A percentile compares a stretch with the other conserved stretches of the same genome.
phyloP scores from a whole-genome alignment of 495 filamentous ascomycete genomes.

The Hypoxylon rickii region DNA sequence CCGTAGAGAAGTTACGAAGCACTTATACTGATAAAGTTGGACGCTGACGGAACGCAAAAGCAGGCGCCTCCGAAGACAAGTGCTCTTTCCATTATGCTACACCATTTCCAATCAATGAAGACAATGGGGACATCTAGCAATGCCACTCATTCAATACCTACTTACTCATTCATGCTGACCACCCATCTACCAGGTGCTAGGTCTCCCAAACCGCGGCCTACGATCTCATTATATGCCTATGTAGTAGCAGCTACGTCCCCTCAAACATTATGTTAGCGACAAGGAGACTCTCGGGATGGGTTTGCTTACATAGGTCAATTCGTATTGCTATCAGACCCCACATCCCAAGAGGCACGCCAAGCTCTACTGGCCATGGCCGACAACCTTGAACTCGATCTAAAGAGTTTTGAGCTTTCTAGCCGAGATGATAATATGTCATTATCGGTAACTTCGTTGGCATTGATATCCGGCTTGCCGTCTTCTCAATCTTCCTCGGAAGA shows the following conservation, averaged over 20 bases:
- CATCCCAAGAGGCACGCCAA: background rate
- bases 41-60: too few species aligned
- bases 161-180: too few species aligned
- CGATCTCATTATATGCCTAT: background rate
- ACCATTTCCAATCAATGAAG: too few species aligned
- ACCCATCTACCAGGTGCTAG: too few species aligned
- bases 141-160: too few species aligned
- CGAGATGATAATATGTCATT: constrained; percentile 12
- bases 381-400: constrained; percentile 27
- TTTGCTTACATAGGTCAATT: background rate
- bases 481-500: constrained; percentile 14
- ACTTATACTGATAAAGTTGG: too few species aligned
- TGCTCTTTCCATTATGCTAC: too few species aligned
- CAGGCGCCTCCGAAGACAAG: too few species aligned
- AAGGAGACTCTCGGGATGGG: background rate
- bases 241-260: background rate
- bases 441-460: constrained; percentile 29
- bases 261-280: background rate
- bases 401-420: constrained; percentile 26
- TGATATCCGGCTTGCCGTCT: constrained; percentile 21
- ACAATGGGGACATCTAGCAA: too few species aligned
- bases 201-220: too few species aligned
- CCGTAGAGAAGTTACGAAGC: too few species aligned
- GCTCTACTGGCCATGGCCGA: constrained; percentile 11
- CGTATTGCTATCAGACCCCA: background rate